Conservation (phyloP, 768 basidiomycete genomes). For the Lactarius hengduanensis region DNA sequence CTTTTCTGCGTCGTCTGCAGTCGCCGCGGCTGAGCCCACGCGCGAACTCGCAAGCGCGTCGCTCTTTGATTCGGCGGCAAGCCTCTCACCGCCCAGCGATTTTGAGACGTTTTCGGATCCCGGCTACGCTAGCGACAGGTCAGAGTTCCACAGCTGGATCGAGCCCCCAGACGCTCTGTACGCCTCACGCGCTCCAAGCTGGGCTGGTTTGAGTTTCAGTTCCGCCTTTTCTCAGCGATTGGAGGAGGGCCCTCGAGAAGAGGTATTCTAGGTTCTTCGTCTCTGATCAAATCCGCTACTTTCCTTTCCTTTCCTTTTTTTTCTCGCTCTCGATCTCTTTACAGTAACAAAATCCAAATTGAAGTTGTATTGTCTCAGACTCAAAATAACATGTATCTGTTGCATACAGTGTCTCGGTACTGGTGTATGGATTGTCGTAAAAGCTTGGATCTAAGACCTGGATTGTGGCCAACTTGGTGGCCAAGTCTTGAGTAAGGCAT, state of each 20-base stretch:
- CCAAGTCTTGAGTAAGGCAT: too few species aligned
- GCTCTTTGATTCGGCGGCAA: constrained; percentile 12
- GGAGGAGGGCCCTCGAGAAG: constrained; percentile 31
- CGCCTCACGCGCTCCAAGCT: constrained; percentile 17
- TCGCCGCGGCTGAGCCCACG: constrained; percentile 12
- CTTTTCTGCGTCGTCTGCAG: constrained; percentile 53
- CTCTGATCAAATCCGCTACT: not conserved
- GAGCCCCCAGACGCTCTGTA: constrained; percentile 23
- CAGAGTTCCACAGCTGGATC: constrained; percentile 27
- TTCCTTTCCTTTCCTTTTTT: not conserved
- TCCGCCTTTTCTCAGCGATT: constrained; percentile 38
- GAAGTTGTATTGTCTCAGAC: not conserved
- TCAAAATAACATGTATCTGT: not conserved
- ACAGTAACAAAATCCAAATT: not conserved
- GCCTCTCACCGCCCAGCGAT: constrained; percentile 5
- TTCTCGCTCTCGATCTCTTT: not conserved
- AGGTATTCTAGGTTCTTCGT: constrained; percentile 28
- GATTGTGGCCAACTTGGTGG: too few species aligned
- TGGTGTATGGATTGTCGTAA: too few species aligned
- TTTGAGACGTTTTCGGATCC: constrained; percentile 14
- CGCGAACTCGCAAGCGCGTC: constrained; percentile 13
- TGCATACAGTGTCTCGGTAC: not conserved
- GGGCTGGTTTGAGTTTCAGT: constrained; percentile 43
- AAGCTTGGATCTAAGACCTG: too few species aligned
- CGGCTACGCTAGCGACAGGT: constrained; percentile 23